Conservation (phyloP, 2,329 filamentous ascomycete genomes). For the Trichoderma oligosporum region DNA sequence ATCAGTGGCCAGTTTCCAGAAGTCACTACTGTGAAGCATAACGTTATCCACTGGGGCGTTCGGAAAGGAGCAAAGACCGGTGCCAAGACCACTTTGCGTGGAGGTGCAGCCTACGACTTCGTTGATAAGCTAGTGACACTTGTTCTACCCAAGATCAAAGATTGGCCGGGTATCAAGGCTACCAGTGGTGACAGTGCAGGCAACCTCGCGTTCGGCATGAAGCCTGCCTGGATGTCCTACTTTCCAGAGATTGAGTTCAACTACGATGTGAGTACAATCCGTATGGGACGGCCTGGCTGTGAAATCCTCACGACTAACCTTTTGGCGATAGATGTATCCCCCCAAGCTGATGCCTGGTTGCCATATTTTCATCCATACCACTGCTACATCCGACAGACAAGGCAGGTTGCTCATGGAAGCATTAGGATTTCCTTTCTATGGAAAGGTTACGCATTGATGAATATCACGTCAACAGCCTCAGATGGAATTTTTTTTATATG, state of each 20-base stretch:
- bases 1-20: constrained; percentile 74
- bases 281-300: not conserved
- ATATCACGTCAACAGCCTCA: not conserved
- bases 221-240: constrained; percentile 67
- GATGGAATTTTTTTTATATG: not conserved
- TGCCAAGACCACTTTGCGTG: constrained; percentile 72
- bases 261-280: constrained; percentile 69
- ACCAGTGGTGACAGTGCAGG: constrained; percentile 79
- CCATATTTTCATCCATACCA: constrained; percentile 79
- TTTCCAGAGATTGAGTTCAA: constrained; percentile 96
- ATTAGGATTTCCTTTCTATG: constrained; percentile 65
- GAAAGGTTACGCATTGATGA: constrained; percentile 54
- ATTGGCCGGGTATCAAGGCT: constrained; percentile 70
- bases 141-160: constrained; percentile 92
- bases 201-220: constrained; percentile 80
- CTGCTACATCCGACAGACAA: constrained; percentile 79
- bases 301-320: not conserved
- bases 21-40: constrained; percentile 65
- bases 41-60: constrained; percentile 72
- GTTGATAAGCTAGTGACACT: constrained; percentile 85
- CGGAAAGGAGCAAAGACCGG: constrained; percentile 67
- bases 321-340: constrained; percentile 50
- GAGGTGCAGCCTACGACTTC: constrained; percentile 84
- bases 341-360: constrained; percentile 77
- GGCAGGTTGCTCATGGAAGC: constrained; percentile 64